Evolutionary conservation across 2,329 filamentous ascomycete genomes (phyloP), one percentile per base, ranked within the genome.

Genomic region (Neonectria magnoliae): DNA sequence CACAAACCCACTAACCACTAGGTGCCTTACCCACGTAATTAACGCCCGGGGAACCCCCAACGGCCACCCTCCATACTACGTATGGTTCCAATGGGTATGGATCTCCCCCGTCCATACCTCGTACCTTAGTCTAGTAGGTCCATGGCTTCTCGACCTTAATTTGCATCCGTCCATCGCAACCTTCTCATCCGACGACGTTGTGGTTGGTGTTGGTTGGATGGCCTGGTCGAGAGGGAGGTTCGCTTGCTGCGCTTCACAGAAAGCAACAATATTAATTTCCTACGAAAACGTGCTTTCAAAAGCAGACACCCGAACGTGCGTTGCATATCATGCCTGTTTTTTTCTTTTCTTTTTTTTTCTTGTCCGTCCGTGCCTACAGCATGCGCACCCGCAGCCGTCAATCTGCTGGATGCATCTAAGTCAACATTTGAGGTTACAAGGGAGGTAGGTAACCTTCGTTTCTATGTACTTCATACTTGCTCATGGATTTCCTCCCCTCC

Each of bases 361-460:
- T 27, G 60, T 58, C 60, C 54, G 44, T 55, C 50, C 51, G 42
- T 61, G 51, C 52, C 33, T 56, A 50, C 51, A 44, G 31, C 14
- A 52, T 33, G 27, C 33, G 36, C 52, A 55, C 45, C 45, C 45
- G 59, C 52, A 61, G 59, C 59, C 59, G 42, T 63, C 60, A 62
- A 62, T 57, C 55, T 58, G 41, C 54, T 54, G 29, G 60, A 59
- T 63, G 61, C 61, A 63, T 59, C 50, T 50, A 63, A 59, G 61
- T 59, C 61, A 54, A 63, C 16, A 33, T 2, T 31, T 25, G 25
- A 25, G 25, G 25, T 25, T 33, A 3, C 38, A 42, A 42, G 59
- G 59, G 38, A 36, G 25, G 22, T 2, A 5, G 22, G n/a, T n/a
- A n/a, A 42, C 53, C 27, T 44, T 42, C 38, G n/a, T n/a, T 18